Conservation (phyloP, 2,329 filamentous ascomycete genomes). For the Byssoonygena ceratinophila region DNA sequence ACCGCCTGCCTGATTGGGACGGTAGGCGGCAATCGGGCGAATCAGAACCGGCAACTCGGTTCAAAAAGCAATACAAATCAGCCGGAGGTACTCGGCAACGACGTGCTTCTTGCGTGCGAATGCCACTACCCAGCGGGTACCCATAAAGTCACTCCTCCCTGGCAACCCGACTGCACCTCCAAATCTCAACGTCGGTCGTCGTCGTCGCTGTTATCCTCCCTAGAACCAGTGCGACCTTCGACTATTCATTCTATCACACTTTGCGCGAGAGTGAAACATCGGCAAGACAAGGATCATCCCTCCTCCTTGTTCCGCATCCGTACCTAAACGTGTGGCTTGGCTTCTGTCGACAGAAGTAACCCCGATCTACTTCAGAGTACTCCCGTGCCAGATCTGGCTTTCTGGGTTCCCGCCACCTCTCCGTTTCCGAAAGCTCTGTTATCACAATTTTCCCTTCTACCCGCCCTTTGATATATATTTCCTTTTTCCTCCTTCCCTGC, state of each 20-base stretch:
- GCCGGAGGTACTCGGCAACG: not conserved
- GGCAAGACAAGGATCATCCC: slow-evolving; percentile 5
- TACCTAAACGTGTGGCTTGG: not conserved
- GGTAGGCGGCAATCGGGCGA: not conserved
- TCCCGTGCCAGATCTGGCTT: not conserved
- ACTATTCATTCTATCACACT: slow-evolving; percentile 6
- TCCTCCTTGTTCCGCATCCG: not conserved
- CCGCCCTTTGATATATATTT: not conserved
- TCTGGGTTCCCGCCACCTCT: slow-evolving; percentile 1
- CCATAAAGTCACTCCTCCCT: not conserved
- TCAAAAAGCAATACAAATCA: not conserved
- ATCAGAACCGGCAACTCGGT: not conserved
- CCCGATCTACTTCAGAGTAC: not conserved
- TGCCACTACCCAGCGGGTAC: not conserved
- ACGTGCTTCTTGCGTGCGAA: not conserved
- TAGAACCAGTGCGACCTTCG: not conserved
- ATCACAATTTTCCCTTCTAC: not conserved
- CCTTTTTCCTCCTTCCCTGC: not conserved
- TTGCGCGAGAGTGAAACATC: slow-evolving; percentile 6
- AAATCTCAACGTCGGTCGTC: not conserved
- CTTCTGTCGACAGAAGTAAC: slow-evolving; percentile 4
- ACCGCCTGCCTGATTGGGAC: not conserved
- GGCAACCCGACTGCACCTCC: not conserved
- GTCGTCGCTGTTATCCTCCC: not conserved
- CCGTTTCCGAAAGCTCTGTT: not conserved